Conservation (phyloP, 1,284 basidiomycete species). For the Fomitiporia mediterranea region DNA sequence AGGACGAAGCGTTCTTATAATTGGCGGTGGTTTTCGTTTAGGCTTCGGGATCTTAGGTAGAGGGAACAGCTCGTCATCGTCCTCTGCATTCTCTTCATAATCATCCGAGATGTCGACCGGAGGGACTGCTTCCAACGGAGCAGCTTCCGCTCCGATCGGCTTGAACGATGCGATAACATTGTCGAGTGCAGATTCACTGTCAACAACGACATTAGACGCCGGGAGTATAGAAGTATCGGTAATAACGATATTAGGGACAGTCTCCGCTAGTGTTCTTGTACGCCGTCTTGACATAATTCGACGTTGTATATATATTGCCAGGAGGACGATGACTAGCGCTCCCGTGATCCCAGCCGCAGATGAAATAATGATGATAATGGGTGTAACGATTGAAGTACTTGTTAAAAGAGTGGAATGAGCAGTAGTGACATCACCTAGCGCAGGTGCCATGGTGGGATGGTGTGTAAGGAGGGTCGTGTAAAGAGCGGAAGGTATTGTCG, state of each 20-base stretch:
- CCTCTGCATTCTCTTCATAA: not conserved
- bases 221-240: slow-evolving; percentile 19
- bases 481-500: not conserved
- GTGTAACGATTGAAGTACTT: slow-evolving; percentile 4
- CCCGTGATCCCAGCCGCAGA: slow-evolving; percentile 6
- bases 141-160: slow-evolving; percentile 6
- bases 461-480: not conserved
- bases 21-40: no score
- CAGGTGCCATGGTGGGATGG: not conserved
- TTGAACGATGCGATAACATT: slow-evolving; percentile 16
- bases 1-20: no score
- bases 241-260: slow-evolving; percentile 11
- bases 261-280: not conserved
- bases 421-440: not conserved
- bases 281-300: no score
- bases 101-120: not conserved
- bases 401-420: slow-evolving; percentile 15
- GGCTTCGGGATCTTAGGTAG: not conserved
- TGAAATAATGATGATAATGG: slow-evolving; percentile 6
- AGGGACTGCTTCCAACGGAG: not conserved
- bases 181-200: slow-evolving; percentile 10
- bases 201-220: slow-evolving; percentile 11
- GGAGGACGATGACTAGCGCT: slow-evolving; percentile 5
- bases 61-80: not conserved
- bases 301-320: slow-evolving; percentile 1